These are phyloP conservation scores for Suillus weaverae DNA, from an alignment of 768 basidiomycete genomes.

Conservation along the genomic window DNA sequence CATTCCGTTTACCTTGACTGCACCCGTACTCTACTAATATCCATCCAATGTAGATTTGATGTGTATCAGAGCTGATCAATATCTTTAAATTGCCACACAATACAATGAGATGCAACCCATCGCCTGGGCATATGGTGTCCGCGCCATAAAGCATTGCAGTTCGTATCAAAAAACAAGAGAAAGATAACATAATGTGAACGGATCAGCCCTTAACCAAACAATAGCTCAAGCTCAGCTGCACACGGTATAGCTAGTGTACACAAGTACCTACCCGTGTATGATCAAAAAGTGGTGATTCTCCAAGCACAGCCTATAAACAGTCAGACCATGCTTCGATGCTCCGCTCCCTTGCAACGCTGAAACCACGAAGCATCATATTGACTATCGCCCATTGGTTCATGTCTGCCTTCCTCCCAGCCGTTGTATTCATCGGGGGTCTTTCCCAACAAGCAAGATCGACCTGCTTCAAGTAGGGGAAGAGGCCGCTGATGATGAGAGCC, in stretches of 20 bases:
- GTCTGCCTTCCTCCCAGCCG: neutral
- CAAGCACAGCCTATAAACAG: neutral
- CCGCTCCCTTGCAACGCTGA: neutral
- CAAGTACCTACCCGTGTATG: neutral
- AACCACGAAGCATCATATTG: neutral
- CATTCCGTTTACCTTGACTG: constrained; percentile 1
- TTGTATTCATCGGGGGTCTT: constrained; percentile 9
- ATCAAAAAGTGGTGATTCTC: neutral
- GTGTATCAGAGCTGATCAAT: neutral
- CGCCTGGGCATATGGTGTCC: neutral
- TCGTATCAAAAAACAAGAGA: neutral
- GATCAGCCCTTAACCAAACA: neutral
- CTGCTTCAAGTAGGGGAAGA: constrained; percentile 21
- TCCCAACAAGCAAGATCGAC: constrained; percentile 26
- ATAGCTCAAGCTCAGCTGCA: neutral
- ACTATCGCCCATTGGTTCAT: neutral
- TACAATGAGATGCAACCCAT: neutral
- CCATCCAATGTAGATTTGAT: constrained; percentile 1
- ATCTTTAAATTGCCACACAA: neutral
- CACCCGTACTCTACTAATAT: constrained; percentile 5
- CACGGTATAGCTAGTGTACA: neutral
- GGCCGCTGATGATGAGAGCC: constrained; percentile 10
- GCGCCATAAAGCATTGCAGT: neutral
- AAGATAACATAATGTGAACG: neutral
- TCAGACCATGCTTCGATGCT: neutral